Percentiles rank a stretch among this genome's conserved stretches.
phyloP scores from a whole-genome alignment of 2,329 filamentous ascomycete species.

The Alternaria arborescens region DNA sequence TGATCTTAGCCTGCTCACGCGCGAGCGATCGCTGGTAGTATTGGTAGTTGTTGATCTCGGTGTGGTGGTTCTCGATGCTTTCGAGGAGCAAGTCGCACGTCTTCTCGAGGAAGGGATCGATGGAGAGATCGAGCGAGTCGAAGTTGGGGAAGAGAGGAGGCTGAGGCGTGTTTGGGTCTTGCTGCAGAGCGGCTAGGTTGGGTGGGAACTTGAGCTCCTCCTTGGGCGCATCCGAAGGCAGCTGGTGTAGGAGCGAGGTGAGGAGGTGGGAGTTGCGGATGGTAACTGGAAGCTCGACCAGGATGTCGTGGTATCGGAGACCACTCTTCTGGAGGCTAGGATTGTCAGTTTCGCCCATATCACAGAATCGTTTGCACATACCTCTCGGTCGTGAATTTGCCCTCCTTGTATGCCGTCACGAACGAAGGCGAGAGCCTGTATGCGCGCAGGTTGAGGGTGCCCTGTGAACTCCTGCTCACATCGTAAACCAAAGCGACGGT shows the following conservation, averaged over 20 bases:
- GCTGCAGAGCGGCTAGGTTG: slow-evolving; percentile 79
- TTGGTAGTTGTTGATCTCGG: slow-evolving; percentile 99
- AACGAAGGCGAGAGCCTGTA: slow-evolving; percentile 90
- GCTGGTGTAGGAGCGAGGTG: slow-evolving; percentile 92
- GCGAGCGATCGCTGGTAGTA: slow-evolving; percentile 93
- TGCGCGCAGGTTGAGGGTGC: slow-evolving; percentile 85
- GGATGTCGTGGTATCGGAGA: slow-evolving; percentile 90
- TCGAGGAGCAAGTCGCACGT: slow-evolving; percentile 96
- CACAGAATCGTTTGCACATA: slow-evolving; percentile 61
- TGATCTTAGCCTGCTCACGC: slow-evolving; percentile 95
- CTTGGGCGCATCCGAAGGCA: slow-evolving; percentile 72
- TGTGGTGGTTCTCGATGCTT: slow-evolving; percentile 97
- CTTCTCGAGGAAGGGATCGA: slow-evolving; percentile 98
- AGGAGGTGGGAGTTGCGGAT: slow-evolving; percentile 98
- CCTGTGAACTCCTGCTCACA: slow-evolving; percentile 92
- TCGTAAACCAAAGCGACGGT: slow-evolving; percentile 93
- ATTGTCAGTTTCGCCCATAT: slow-evolving; percentile 22
- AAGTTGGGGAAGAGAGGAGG: slow-evolving; percentile 84
- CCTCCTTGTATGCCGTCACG: slow-evolving; percentile 92
- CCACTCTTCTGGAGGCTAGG: slow-evolving; percentile 90
- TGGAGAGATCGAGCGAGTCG: slow-evolving; percentile 88
- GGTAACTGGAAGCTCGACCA: slow-evolving; percentile 86
- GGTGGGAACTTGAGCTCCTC: slow-evolving; percentile 77
- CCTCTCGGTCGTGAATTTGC: slow-evolving; percentile 97
- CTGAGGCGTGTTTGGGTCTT: slow-evolving; percentile 65